Evolutionary conservation across 176 grass and related monocot genomes (phyloP).

Genomic region (Tuctoria greenei): DNA sequence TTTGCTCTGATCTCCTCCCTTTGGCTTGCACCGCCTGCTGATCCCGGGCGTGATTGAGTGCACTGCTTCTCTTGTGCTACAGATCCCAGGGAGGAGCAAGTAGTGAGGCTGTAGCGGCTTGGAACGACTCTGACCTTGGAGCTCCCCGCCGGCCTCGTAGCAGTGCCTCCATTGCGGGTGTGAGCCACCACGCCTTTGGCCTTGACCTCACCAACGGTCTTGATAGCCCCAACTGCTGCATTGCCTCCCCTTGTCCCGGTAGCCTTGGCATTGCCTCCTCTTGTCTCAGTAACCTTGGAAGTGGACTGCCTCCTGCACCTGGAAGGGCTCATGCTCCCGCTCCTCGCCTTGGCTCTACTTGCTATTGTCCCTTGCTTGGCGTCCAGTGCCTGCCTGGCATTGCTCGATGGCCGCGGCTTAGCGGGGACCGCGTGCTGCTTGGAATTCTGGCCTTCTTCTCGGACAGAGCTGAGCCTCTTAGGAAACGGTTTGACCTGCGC

Average conservation of each 20-base stretch:
- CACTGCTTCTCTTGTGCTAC: constrained; percentile 35
- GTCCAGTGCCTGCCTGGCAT: constrained; percentile 25
- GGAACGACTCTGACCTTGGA: constrained; percentile 61
- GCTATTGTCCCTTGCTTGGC: constrained; percentile 18
- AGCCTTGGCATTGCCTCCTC: constrained; percentile 32
- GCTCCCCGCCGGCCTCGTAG: constrained; percentile 55
- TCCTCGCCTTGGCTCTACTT: constrained; percentile 46
- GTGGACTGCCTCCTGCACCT: constrained; percentile 54
- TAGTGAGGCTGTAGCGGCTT: constrained; percentile 82
- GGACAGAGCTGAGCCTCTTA: constrained; percentile 38
- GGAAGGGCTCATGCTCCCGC: constrained; percentile 59
- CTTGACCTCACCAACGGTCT: constrained; percentile 24
- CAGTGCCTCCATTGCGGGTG: neutral
- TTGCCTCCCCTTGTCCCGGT: constrained; percentile 31
- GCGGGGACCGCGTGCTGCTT: constrained; percentile 24
- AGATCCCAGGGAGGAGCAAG: constrained; percentile 1
- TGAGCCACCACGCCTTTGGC: constrained; percentile 29
- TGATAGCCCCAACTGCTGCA: constrained; percentile 31
- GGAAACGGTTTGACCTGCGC: constrained; percentile 20
- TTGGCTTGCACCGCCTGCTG: neutral
- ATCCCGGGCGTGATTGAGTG: constrained; percentile 47
- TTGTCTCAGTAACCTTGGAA: constrained; percentile 38
- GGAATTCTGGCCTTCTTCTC: constrained; percentile 41
- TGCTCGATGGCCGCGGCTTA: constrained; percentile 47
- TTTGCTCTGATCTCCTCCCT: constrained; percentile 19